These are phyloP conservation scores for Prunus yedoensis DNA, from an alignment of 331 rosid species.

Conservation along the genomic window DNA sequence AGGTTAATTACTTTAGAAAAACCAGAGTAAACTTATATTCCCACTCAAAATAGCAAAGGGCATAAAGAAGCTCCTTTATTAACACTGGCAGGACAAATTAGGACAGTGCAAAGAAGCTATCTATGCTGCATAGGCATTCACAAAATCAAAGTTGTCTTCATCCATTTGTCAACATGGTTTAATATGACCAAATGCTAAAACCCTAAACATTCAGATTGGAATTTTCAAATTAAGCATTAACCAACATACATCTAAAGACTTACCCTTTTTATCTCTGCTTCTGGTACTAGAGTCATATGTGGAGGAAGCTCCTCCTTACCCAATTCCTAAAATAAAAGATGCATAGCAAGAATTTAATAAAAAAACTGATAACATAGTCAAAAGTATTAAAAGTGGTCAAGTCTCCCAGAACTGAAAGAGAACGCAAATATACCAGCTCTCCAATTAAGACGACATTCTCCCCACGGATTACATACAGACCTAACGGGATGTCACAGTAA, in stretches of 20 bases:
- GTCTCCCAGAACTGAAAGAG: conserved; percentile 2
- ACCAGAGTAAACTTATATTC: neutral
- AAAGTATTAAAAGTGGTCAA: neutral
- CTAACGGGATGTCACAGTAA: conserved; percentile 84
- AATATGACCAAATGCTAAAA: neutral
- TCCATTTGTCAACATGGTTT: neutral
- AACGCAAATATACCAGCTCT: conserved; percentile 61
- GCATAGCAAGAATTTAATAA: neutral
- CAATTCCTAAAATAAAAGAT: conserved; percentile 59
- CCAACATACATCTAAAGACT: neutral
- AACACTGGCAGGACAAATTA: neutral
- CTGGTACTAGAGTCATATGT: conserved; percentile 76
- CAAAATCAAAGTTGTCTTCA: neutral
- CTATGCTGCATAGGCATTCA: neutral
- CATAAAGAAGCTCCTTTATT: neutral
- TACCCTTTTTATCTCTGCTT: conserved; percentile 72
- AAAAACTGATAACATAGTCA: neutral
- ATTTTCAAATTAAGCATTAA: neutral
- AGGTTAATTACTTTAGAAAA: neutral
- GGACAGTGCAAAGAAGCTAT: neutral
- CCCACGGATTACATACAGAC: conserved; percentile 93
- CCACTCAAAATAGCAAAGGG: neutral
- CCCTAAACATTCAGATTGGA: neutral
- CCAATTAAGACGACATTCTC: conserved; percentile 94
- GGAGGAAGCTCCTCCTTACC: conserved; percentile 87